These are phyloP conservation scores for Phytophthora foliorum DNA, from an alignment of 352 stramenopile species.

Conservation along the genomic window DNA sequence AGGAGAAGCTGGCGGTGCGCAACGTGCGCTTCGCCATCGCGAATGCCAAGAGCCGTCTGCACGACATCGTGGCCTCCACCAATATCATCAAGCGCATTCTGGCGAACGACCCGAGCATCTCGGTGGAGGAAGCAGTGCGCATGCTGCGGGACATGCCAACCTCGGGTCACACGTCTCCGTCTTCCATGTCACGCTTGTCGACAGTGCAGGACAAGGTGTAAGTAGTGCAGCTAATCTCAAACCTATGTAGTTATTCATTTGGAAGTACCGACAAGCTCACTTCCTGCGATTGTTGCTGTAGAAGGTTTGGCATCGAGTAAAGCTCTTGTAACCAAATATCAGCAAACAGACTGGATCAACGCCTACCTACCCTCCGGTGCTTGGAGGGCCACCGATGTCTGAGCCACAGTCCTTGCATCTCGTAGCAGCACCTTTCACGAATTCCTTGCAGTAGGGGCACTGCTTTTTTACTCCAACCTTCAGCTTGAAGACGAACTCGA, in stretches of 20 bases:
- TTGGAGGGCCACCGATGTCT: conserved; percentile 22
- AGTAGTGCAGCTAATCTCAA: not conserved
- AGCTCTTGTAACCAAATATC: too few relatives aligned
- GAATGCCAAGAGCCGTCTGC: conserved; percentile 52
- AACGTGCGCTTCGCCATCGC: conserved; percentile 53
- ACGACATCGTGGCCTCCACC: conserved; percentile 55
- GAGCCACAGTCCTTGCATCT: conserved; percentile 48
- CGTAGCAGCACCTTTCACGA: conserved; percentile 68
- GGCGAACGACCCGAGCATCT: conserved; percentile 37
- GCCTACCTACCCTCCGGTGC: conserved; percentile 6
- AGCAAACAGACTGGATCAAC: too few relatives aligned
- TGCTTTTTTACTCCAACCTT: conserved; percentile 73
- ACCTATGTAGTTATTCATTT: conserved; percentile 9
- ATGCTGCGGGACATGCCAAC: conserved; percentile 30
- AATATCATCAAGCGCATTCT: conserved; percentile 63
- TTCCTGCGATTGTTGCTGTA: too few relatives aligned
- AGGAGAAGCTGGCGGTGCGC: conserved; percentile 64
- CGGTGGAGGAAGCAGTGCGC: conserved; percentile 45
- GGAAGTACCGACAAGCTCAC: too few relatives aligned
- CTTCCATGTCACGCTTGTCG: conserved; percentile 29
- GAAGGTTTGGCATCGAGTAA: too few relatives aligned
- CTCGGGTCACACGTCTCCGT: conserved; percentile 32
- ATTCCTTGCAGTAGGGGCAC: conserved; percentile 76
- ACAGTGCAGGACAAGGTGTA: conserved; percentile 33
- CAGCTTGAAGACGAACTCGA: conserved; percentile 71